A percentile compares a stretch with the other conserved stretches of the same genome.
These are phyloP conservation scores for Backusella australiensis DNA, from an alignment of 192 early-diverging fungal genomes.

Conservation along the genomic window DNA sequence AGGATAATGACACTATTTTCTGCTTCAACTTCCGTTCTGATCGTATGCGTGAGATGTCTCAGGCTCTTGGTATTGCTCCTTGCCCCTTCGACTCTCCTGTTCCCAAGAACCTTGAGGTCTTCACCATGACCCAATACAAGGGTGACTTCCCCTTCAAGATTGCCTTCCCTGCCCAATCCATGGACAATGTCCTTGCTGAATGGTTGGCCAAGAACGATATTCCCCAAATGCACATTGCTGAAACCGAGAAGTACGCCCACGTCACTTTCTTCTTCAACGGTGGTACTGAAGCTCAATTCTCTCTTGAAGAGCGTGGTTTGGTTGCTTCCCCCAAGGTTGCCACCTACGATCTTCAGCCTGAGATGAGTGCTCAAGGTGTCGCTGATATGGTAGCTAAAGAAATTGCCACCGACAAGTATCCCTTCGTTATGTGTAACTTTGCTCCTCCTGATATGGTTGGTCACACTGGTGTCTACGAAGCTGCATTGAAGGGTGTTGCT, in stretches of 20 bases:
- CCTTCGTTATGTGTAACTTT: constrained; percentile 99
- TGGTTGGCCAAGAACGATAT: constrained; percentile 89
- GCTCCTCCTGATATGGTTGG: constrained; percentile 98
- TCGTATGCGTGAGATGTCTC: constrained; percentile 93
- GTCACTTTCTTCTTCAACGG: constrained; percentile 99
- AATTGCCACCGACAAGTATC: constrained; percentile 75
- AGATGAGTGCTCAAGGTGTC: constrained; percentile 90
- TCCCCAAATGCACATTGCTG: constrained; percentile 94
- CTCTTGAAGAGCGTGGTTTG: constrained; percentile 84
- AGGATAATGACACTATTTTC: constrained; percentile 86
- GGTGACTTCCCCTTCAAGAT: constrained; percentile 92
- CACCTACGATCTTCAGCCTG: constrained; percentile 96
- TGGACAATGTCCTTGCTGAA: constrained; percentile 98
- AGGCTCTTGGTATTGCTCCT: constrained; percentile 84
- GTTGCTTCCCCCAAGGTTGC: constrained; percentile 93
- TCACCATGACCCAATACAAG: constrained; percentile 98
- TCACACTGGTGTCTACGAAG: constrained; percentile 95
- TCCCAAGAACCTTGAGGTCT: constrained; percentile 81
- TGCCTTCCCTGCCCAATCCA: constrained; percentile 94
- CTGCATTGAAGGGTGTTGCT: constrained; percentile 83
- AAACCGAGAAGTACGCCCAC: constrained; percentile 99
- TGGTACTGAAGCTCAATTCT: constrained; percentile 90
- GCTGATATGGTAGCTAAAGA: constrained; percentile 88
- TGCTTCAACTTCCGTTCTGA: constrained; percentile 99
- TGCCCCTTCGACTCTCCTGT: constrained; percentile 80